phyloP scores from a whole-genome alignment of 1,284 basidiomycete genomes.

The Macrocystidia cucumis region DNA sequence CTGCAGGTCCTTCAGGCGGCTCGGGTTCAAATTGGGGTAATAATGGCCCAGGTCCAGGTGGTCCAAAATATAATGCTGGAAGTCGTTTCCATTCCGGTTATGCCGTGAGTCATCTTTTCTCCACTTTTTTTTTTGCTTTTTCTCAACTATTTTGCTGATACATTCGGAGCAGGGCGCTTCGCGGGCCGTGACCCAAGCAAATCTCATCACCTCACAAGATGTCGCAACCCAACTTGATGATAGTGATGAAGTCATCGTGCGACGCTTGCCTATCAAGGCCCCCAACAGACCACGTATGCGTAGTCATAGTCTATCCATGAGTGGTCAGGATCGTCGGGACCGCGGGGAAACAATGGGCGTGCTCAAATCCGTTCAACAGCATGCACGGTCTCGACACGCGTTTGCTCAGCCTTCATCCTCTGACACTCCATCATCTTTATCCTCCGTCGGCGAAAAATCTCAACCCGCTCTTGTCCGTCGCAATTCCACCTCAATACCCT shows the following conservation, averaged over 20 bases:
- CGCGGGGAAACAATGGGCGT: constrained; percentile 42
- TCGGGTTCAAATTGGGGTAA: constrained; percentile 46
- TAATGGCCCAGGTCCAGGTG: constrained; percentile 50
- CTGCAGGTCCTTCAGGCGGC: constrained; percentile 26
- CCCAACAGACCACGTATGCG: constrained; percentile 36
- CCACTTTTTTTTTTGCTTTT: constrained; percentile 2
- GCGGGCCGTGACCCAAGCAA: constrained; percentile 64
- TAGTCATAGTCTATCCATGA: constrained; percentile 50
- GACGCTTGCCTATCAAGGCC: constrained; percentile 22
- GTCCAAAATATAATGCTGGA: constrained; percentile 61
- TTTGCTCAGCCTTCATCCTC: constrained; percentile 26
- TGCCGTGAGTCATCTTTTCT: constrained; percentile 30
- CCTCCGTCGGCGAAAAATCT: constrained; percentile 8
- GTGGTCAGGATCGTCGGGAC: constrained; percentile 29
- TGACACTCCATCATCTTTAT: constrained; percentile 4
- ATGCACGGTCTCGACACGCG: constrained; percentile 49
- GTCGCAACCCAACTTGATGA: constrained; percentile 45
- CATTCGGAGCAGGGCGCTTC: constrained; percentile 41
- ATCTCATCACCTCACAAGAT: constrained; percentile 46
- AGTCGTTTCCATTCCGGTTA: constrained; percentile 62
- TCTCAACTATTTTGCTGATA: constrained; percentile 6
- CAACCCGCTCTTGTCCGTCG: constrained; percentile 25
- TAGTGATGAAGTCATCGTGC: constrained; percentile 34
- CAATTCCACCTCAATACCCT: constrained; percentile 33
- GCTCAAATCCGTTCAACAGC: constrained; percentile 50